Base-by-base conservation (phyloP, 2,329 filamentous ascomycete genomes). In the Cercospora zeina region DNA sequence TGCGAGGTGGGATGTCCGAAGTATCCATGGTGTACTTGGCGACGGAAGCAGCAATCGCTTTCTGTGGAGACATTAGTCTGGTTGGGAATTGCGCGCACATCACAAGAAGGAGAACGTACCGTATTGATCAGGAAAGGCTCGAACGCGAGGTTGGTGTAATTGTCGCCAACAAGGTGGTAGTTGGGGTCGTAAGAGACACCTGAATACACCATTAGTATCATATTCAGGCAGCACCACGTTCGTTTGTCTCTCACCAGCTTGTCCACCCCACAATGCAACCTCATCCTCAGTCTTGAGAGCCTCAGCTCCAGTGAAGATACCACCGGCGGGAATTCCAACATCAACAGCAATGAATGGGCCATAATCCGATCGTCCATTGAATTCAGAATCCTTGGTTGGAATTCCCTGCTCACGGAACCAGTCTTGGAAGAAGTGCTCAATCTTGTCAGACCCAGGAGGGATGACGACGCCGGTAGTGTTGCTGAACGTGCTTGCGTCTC, bases 361-460 rank as follows among this genome's bases (percentile, higher is more conserved):
- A 69, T 93, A 93, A 75, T 95, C 90, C 65, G 87, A 90, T 62
- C 90, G 86, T 6, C 90, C 90, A 69, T 91, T 88, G 67, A 95
- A 93, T 1, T 85, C 83, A 30, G 89, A 89, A 62, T 89, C 85
- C 0, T 85, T 89, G 72, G 87, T 87, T 75, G 87, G 86, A 61
- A 87, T 80, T 1, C 81, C 86, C 21, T 87, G 80, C 1, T 79
- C 75, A 63, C 81, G 75, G 77, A 88, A 92, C 81, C 84, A 91
- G 54, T 86, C 79, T 19, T 87, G 78, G 73, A 90, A 91, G 36
- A 91, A 77, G 63, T 87, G 78, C 62, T 87, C 83, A 60, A 91
- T 80, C 72, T 91, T 82, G 65, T 87, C 84, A 0, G 88, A 91
- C 1, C 90, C 90, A 4, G 78, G 69, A 0, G 84, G 83, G 13